Evolutionary conservation across 768 basidiomycete species (phyloP).

Genomic region (Peribolospora baueri): DNA sequence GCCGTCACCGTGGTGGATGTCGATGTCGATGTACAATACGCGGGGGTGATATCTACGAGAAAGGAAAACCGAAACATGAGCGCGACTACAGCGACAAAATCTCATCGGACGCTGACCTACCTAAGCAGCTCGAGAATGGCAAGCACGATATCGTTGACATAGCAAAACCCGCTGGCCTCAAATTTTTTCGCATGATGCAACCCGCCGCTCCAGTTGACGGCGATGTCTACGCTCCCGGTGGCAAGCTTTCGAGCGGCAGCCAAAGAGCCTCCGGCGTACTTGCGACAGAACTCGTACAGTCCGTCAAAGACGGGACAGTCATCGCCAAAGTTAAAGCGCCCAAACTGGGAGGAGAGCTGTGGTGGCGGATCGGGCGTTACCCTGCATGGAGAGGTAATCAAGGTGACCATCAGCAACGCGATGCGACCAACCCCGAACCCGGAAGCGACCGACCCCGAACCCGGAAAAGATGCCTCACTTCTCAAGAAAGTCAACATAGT

Average conservation of each 20-base stretch:
- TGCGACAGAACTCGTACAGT: conserved; percentile 77
- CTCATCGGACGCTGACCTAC: conserved; percentile 22
- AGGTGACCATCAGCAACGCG: background rate
- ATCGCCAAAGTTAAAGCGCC: conserved; percentile 80
- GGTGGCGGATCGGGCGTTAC: conserved; percentile 54
- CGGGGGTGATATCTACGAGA: conserved; percentile 55
- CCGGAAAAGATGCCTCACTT: conserved; percentile 27
- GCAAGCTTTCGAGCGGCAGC: conserved; percentile 73
- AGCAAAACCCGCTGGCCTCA: conserved; percentile 96
- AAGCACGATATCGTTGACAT: conserved; percentile 88
- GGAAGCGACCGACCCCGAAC: background rate
- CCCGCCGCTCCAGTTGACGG: conserved; percentile 97
- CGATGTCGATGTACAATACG: conserved; percentile 94
- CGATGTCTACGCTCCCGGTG: conserved; percentile 71
- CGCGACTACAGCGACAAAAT: background rate
- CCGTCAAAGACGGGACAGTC: conserved; percentile 92
- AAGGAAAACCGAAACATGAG: background rate
- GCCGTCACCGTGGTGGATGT: conserved; percentile 96
- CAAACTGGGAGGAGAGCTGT: conserved; percentile 50
- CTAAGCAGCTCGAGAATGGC: conserved; percentile 77
- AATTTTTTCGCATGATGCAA: conserved; percentile 94
- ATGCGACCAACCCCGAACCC: background rate
- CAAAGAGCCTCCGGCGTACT: conserved; percentile 79
- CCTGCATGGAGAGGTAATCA: conserved; percentile 23
- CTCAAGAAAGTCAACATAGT: conserved; percentile 89